Conservation (phyloP, 306 rosid genomes). For the Gastrolobium villosum region DNA sequence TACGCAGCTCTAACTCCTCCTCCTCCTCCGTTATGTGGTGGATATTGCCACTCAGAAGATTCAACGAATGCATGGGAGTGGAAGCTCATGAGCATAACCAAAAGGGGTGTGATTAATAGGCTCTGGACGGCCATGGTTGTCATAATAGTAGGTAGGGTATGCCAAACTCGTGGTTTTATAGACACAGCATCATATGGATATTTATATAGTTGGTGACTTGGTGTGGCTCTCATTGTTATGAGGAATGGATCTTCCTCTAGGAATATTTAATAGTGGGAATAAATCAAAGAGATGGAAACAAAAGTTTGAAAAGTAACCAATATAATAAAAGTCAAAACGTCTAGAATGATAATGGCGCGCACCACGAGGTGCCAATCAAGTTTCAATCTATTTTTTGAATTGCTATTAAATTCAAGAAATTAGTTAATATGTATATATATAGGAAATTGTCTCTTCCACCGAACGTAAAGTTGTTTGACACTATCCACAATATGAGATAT, state of each 20-base stretch:
- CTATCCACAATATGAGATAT: background rate
- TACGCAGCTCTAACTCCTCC: slow-evolving; percentile 76
- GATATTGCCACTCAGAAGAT: slow-evolving; percentile 10
- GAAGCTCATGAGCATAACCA: slow-evolving; percentile 38
- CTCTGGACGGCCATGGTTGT: slow-evolving; percentile 41
- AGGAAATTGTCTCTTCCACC: background rate
- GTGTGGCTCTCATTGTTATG: background rate
- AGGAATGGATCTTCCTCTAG: background rate
- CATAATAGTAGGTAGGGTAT: background rate
- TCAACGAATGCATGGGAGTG: slow-evolving; percentile 6
- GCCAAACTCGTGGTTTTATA: background rate
- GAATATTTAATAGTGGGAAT: background rate
- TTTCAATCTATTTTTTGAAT: slow-evolving; percentile 21
- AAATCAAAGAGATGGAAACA: slow-evolving; percentile 44
- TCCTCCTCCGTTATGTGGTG: slow-evolving; percentile 34
- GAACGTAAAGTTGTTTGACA: too few species aligned
- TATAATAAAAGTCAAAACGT: slow-evolving; percentile 46
- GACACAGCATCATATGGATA: background rate
- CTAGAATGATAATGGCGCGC: slow-evolving; percentile 40
- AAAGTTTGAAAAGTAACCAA: background rate
- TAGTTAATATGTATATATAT: background rate
- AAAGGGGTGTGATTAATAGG: slow-evolving; percentile 17
- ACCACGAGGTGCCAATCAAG: background rate
- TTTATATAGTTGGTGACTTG: background rate
- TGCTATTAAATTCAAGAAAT: background rate